These are phyloP conservation scores for Fusarium falciforme DNA, from an alignment of 2,329 filamentous ascomycete species.

Conservation along the genomic window DNA sequence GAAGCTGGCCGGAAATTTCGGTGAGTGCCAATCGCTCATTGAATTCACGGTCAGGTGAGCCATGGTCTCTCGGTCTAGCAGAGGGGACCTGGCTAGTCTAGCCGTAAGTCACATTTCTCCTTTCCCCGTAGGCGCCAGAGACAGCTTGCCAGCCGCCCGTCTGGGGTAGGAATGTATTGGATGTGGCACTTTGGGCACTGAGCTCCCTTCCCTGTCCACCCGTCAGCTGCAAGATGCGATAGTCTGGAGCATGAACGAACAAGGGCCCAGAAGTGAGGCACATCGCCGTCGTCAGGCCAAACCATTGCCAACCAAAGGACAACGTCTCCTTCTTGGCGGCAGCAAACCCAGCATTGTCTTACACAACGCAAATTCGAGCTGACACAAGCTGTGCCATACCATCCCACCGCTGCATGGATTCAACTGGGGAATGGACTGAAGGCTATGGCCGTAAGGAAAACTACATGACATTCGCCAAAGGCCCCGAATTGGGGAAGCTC, in stretches of 20 bases:
- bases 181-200: not conserved
- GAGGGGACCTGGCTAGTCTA: conserved; percentile 29
- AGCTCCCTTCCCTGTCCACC: not conserved
- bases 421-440: conserved; percentile 3
- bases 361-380: conserved; percentile 37
- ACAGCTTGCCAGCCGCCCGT: conserved; percentile 26
- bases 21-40: conserved; percentile 34
- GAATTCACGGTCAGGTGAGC: conserved; percentile 38
- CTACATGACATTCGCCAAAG: conserved; percentile 32
- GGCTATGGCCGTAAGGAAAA: conserved; percentile 12
- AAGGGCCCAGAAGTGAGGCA: conserved; percentile 23
- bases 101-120: conserved; percentile 5
- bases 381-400: conserved; percentile 30
- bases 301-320: conserved; percentile 25
- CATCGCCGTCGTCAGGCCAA: conserved; percentile 11
- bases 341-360: conserved; percentile 39
- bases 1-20: conserved; percentile 41
- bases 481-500: conserved; percentile 9
- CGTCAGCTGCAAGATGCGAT: conserved; percentile 19
- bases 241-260: conserved; percentile 9
- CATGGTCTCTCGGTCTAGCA: conserved; percentile 14
- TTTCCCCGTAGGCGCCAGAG: conserved; percentile 6
- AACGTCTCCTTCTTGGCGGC: conserved; percentile 30
- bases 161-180: conserved; percentile 30
- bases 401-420: conserved; percentile 6